Evolutionary conservation across 2,329 filamentous ascomycete species (phyloP), one percentile per base, ranked within the genome.

Genomic region (Alternaria triticina): DNA sequence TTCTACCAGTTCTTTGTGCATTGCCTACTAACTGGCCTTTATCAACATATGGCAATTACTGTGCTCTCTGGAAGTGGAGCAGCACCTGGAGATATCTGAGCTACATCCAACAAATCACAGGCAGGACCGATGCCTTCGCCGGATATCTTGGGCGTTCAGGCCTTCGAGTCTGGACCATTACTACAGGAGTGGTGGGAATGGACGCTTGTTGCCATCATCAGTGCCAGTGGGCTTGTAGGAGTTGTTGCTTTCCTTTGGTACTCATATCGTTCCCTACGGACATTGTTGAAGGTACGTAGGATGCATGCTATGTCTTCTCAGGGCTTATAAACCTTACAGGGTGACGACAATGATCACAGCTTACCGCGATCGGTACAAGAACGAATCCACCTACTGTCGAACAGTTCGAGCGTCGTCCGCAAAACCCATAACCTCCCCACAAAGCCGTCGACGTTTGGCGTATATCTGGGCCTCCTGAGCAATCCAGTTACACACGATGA

Each of bases 401-500:
- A 67, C 44, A 73, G 60, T 49, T 70, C 73, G 17, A 66, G 66
- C 40, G 54, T 65, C 12, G 52, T 74, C 36, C 68, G 67, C n/a
- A 57, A 69, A 49, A 67, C 64, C n/a, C 63, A 72, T 47, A 22
- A 33, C 12, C 62, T 72, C 23, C 69, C 68, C 7, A 30, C 69
- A 25, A 77, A 79, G 59, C 76, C 76, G 25, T 59, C 74, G 10
- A 74, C 75, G 6, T 80, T 80, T 57, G 78, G 77, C 17, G 77
- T 79, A 40, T 79, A 78, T 50, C 70, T 80, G 12, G 78, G 77
- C 30, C 10, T 51, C 11, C 54, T 80, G 15, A 74, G 57, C 36
- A 69, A 36, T 33, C 77, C 77, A 20, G 51, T 70, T 13, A 73
- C 71, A 23, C 62, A 68, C 43, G 70, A 75, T 17, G 75, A 79